Conservation (phyloP, 2,329 filamentous ascomycete species). For the Pseudogymnoascus verrucosus region DNA sequence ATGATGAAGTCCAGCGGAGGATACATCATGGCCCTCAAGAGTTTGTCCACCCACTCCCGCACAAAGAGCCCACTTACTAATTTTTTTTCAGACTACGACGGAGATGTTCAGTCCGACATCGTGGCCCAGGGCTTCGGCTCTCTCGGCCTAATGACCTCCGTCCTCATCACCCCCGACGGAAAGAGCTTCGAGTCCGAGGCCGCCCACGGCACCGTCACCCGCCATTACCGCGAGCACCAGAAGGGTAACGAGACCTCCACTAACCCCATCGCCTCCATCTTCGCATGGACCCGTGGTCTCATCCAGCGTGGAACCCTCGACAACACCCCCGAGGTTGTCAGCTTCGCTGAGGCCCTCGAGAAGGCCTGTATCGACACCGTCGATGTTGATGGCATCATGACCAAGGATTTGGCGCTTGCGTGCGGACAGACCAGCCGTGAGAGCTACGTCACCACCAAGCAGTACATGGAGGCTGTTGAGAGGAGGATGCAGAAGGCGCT, state of each 20-base stretch:
- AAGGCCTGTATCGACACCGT: slow-evolving; percentile 91
- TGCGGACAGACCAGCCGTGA: slow-evolving; percentile 79
- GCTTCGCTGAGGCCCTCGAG: slow-evolving; percentile 88
- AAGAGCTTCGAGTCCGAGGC: slow-evolving; percentile 97
- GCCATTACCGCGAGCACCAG: slow-evolving; percentile 98
- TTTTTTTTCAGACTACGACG: slow-evolving; percentile 74
- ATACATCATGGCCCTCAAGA: slow-evolving; percentile 97
- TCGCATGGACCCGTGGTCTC: slow-evolving; percentile 95
- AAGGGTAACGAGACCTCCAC: slow-evolving; percentile 96
- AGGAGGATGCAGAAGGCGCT: slow-evolving; percentile 73
- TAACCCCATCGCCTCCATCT: slow-evolving; percentile 98
- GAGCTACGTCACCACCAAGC: slow-evolving; percentile 83
- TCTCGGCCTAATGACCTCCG: slow-evolving; percentile 95
- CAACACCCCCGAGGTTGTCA: slow-evolving; percentile 80
- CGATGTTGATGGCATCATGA: slow-evolving; percentile 93
- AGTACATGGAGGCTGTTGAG: slow-evolving; percentile 92
- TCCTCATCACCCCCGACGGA: slow-evolving; percentile 92
- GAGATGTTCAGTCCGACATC: slow-evolving; percentile 97
- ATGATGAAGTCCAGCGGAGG: slow-evolving; percentile 99
- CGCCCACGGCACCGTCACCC: slow-evolving; percentile 94
- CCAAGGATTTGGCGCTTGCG: slow-evolving; percentile 94
- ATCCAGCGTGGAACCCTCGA: slow-evolving; percentile 90
- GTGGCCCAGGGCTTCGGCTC: slow-evolving; percentile 97
- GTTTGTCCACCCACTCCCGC: slow-evolving; percentile 36
- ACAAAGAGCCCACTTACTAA: not conserved